phyloP scores from a whole-genome alignment of 2,329 filamentous ascomycete genomes.

The Ceratocystis eucalypticola region DNA sequence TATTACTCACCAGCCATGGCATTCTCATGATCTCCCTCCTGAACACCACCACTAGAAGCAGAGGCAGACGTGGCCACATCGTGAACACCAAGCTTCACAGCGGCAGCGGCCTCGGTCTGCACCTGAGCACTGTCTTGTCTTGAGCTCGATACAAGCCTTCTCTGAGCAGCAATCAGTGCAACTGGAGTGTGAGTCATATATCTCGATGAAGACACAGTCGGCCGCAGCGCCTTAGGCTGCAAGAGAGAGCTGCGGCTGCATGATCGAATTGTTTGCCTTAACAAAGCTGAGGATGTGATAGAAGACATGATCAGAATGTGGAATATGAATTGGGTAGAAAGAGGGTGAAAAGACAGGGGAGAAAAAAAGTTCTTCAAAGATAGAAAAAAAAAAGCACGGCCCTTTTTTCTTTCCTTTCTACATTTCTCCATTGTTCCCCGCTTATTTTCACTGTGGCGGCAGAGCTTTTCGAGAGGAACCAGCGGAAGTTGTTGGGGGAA shows the following conservation, averaged over 20 bases:
- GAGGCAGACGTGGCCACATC: slow-evolving; percentile 28
- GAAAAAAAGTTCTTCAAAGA: slow-evolving; percentile 14
- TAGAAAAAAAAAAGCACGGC: slow-evolving; percentile 15
- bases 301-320: slow-evolving; percentile 40
- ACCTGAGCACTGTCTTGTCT: slow-evolving; percentile 70
- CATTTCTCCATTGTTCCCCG: slow-evolving; percentile 1
- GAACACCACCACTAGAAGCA: slow-evolving; percentile 10
- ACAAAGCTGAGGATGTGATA: slow-evolving; percentile 51
- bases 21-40: slow-evolving; percentile 17
- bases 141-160: slow-evolving; percentile 73
- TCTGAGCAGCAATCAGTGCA: slow-evolving; percentile 9
- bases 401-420: slow-evolving; percentile 12
- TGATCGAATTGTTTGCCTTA: slow-evolving; percentile 54
- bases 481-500: not conserved
- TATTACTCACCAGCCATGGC: slow-evolving; percentile 18
- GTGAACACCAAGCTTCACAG: slow-evolving; percentile 76
- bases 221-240: slow-evolving; percentile 20
- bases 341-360: slow-evolving; percentile 6
- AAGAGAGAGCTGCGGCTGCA: slow-evolving; percentile 34
- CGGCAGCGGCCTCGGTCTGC: slow-evolving; percentile 64
- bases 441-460: slow-evolving; percentile 12
- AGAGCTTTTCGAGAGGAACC: not conserved
- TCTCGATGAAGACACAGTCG: slow-evolving; percentile 18
- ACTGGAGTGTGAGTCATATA: slow-evolving; percentile 6
- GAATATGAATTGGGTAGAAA: slow-evolving; percentile 1